A percentile compares a stretch with the other conserved stretches of the same genome.
phyloP scores from a whole-genome alignment of 345 rosid species.

The Hevea brasiliensis region DNA sequence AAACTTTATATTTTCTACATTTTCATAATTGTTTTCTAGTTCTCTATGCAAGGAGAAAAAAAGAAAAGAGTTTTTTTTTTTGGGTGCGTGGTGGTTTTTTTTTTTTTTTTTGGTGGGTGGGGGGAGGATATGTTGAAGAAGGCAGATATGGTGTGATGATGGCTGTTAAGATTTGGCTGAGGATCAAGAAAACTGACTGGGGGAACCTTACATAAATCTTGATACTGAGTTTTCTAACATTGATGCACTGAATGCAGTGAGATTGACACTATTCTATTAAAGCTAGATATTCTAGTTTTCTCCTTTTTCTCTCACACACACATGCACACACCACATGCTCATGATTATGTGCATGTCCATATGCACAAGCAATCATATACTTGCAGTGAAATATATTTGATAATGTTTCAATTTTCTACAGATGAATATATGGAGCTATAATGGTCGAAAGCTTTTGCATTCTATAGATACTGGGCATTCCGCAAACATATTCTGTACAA shows the following conservation, averaged over 20 bases:
- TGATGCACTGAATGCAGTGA: neutral
- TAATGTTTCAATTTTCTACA: constrained; percentile 28
- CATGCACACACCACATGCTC: neutral
- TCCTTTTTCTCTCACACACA: neutral
- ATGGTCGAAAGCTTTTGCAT: constrained; percentile 70
- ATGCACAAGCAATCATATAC: neutral
- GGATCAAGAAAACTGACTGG: too few relatives aligned
- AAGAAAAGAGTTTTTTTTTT: too few relatives aligned
- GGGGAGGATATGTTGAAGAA: too few relatives aligned
- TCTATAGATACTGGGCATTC: constrained; percentile 88
- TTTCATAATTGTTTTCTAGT: too few relatives aligned
- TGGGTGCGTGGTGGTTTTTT: too few relatives aligned
- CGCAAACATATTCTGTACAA: constrained; percentile 87
- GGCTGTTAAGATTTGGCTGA: neutral
- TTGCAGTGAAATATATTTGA: neutral
- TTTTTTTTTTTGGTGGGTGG: too few relatives aligned
- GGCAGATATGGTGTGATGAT: neutral
- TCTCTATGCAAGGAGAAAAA: too few relatives aligned
- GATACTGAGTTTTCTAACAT: neutral
- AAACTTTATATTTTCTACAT: neutral
- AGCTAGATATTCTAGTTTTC: neutral
- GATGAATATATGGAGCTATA: constrained; percentile 85
- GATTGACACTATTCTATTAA: neutral
- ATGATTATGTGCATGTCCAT: neutral
- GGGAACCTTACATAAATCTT: too few relatives aligned